phyloP scores from a whole-genome alignment of 371 early-diverging fungal genomes.

The Mortierella sp. region DNA sequence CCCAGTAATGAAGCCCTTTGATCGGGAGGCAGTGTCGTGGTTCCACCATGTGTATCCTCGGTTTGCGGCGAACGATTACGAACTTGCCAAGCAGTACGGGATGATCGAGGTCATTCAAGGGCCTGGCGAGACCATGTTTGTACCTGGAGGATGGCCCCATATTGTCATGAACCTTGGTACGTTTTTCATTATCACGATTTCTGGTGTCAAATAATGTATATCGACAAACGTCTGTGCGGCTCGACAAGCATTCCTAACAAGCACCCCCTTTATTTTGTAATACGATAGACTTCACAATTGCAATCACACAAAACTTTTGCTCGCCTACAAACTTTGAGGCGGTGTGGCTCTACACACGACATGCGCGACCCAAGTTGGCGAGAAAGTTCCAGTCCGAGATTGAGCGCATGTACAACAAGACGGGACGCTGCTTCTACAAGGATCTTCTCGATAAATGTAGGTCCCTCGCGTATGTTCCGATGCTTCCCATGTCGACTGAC shows the following conservation, averaged over 20 bases:
- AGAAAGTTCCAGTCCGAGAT: constrained; percentile 65
- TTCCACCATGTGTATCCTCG: constrained; percentile 80
- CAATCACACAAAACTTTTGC: constrained; percentile 89
- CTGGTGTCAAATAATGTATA: constrained; percentile 10
- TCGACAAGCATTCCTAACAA: neutral
- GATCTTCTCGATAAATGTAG: constrained; percentile 63
- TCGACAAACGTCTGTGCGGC: neutral
- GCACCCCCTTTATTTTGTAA: neutral
- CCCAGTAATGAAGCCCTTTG: constrained; percentile 74
- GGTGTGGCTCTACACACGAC: constrained; percentile 79
- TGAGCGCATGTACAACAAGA: constrained; percentile 56
- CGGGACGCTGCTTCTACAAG: constrained; percentile 59
- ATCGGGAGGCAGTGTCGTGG: constrained; percentile 87
- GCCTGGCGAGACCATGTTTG: constrained; percentile 88
- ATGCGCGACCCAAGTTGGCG: constrained; percentile 79
- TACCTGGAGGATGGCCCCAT: constrained; percentile 90
- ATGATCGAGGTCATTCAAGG: constrained; percentile 83
- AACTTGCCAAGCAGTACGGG: constrained; percentile 64
- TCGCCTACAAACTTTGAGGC: constrained; percentile 79
- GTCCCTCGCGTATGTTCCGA: constrained; percentile 68
- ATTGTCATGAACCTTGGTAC: constrained; percentile 86
- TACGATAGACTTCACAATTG: constrained; percentile 77
- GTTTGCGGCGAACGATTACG: constrained; percentile 56
- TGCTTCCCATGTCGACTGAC: constrained; percentile 66
- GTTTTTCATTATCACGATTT: constrained; percentile 3